phyloP scores from a whole-genome alignment of 208 protist species.

The Trypanosoma avium region DNA sequence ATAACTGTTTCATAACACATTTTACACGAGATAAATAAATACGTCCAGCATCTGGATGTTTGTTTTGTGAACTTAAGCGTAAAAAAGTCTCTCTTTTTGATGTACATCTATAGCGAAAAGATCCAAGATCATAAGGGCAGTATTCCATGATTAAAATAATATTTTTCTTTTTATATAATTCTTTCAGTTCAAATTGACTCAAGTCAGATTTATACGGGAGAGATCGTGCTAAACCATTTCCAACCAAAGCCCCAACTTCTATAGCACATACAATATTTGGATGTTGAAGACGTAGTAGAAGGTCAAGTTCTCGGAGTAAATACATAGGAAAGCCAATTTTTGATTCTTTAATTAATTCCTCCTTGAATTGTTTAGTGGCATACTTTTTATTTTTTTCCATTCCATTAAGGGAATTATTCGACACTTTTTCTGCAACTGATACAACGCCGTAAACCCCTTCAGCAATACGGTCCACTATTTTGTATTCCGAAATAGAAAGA shows the following conservation, averaged over 20 bases:
- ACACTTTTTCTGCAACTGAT: slow-evolving; percentile 39
- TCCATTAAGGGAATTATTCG: neutral
- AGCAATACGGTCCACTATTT: slow-evolving; percentile 41
- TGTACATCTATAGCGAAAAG: slow-evolving; percentile 59
- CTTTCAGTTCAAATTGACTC: neutral
- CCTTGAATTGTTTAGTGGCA: slow-evolving; percentile 84
- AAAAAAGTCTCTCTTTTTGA: slow-evolving; percentile 39
- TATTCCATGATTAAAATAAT: slow-evolving; percentile 88
- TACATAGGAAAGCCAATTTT: slow-evolving; percentile 80
- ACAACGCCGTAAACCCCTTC: slow-evolving; percentile 89
- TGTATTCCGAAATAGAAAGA: slow-evolving; percentile 65
- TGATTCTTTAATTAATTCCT: slow-evolving; percentile 72
- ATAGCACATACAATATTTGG: slow-evolving; percentile 70
- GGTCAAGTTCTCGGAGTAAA: slow-evolving; percentile 84
- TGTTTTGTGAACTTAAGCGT: slow-evolving; percentile 61
- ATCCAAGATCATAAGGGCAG: slow-evolving; percentile 72
- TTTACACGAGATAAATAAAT: slow-evolving; percentile 75
- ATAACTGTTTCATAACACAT: slow-evolving; percentile 74
- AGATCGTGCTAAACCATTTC: neutral
- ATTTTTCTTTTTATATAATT: slow-evolving; percentile 39
- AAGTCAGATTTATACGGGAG: neutral
- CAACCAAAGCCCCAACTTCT: slow-evolving; percentile 21
- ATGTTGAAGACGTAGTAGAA: slow-evolving; percentile 71
- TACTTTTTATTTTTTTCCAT: slow-evolving; percentile 28
- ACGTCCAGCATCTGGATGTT: slow-evolving; percentile 44